phyloP scores from a whole-genome alignment of 2,329 filamentous ascomycete genomes.

The Trichocomaceae sp. region DNA sequence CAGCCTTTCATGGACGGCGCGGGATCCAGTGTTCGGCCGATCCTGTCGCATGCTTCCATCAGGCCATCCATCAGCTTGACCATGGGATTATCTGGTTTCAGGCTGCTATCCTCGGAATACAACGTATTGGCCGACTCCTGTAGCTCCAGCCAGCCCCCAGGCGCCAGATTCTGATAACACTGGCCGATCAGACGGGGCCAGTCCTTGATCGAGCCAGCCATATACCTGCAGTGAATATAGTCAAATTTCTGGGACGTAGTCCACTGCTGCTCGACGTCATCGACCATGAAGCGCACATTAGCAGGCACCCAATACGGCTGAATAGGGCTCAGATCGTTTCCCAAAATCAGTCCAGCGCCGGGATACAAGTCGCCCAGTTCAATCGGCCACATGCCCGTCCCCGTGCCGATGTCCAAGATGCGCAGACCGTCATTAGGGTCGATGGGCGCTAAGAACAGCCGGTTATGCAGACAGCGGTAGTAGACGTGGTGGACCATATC shows the following conservation, averaged over 20 bases:
- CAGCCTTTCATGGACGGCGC: slow-evolving; percentile 11
- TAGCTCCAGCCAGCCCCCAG: slow-evolving; percentile 40
- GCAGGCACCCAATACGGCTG: slow-evolving; percentile 43
- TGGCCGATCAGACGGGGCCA: slow-evolving; percentile 45
- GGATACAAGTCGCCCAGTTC: slow-evolving; percentile 19
- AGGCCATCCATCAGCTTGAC: slow-evolving; percentile 22
- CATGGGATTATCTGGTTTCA: slow-evolving; percentile 16
- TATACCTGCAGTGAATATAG: slow-evolving; percentile 49
- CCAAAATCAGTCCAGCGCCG: slow-evolving; percentile 12
- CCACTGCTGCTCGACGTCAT: slow-evolving; percentile 58
- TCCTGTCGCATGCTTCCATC: slow-evolving; percentile 23
- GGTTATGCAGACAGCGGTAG: slow-evolving; percentile 21
- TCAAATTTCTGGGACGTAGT: slow-evolving; percentile 49
- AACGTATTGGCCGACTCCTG: slow-evolving; percentile 25
- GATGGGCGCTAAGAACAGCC: slow-evolving; percentile 29
- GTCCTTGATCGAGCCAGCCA: slow-evolving; percentile 49
- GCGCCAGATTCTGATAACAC: slow-evolving; percentile 37
- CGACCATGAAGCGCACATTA: slow-evolving; percentile 57
- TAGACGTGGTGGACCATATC: slow-evolving; percentile 37
- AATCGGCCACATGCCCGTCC: slow-evolving; percentile 30
- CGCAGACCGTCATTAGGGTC: slow-evolving; percentile 15
- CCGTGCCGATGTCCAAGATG: slow-evolving; percentile 31
- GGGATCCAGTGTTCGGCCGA: slow-evolving; percentile 17
- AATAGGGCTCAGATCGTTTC: slow-evolving; percentile 22
- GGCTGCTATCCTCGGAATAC: slow-evolving; percentile 25